These are phyloP conservation scores for Earliella scabrosa DNA, from an alignment of 1,284 basidiomycete genomes.

Conservation along the genomic window DNA sequence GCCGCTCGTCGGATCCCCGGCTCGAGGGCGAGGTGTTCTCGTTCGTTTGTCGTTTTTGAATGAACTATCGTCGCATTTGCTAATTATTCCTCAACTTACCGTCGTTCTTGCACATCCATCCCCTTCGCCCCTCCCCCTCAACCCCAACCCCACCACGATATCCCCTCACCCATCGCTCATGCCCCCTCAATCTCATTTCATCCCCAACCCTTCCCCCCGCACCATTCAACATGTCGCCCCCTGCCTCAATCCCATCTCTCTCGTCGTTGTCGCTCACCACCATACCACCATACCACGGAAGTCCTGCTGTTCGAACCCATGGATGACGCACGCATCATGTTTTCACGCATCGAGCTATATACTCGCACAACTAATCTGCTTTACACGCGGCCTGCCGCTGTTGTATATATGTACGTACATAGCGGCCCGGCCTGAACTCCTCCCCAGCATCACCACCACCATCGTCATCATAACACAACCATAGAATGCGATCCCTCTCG, in stretches of 20 bases:
- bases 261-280: not conserved
- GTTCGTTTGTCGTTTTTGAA: slow-evolving; percentile 15
- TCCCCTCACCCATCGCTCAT: not conserved
- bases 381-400: slow-evolving; percentile 16
- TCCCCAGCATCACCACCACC: slow-evolving; percentile 1
- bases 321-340: slow-evolving; percentile 19
- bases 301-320: slow-evolving; percentile 6
- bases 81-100: slow-evolving; percentile 23
- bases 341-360: slow-evolving; percentile 17
- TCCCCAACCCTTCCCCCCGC: not conserved
- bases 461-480: not conserved
- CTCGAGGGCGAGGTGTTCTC: not conserved
- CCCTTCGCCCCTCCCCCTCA: slow-evolving; percentile 1
- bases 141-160: not conserved
- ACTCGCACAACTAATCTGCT: slow-evolving; percentile 26
- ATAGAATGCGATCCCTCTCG: too few species aligned
- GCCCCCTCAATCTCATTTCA: not conserved
- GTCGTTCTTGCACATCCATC: slow-evolving; percentile 5
- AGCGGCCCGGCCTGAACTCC: slow-evolving; percentile 12
- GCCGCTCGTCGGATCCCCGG: not conserved
- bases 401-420: slow-evolving; percentile 31
- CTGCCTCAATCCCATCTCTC: not conserved
- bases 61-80: slow-evolving; percentile 26
- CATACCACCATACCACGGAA: slow-evolving; percentile 8
- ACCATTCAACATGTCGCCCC: not conserved